phyloP scores from a whole-genome alignment of 1,284 basidiomycete genomes.

The Sporisorium graminicola region DNA sequence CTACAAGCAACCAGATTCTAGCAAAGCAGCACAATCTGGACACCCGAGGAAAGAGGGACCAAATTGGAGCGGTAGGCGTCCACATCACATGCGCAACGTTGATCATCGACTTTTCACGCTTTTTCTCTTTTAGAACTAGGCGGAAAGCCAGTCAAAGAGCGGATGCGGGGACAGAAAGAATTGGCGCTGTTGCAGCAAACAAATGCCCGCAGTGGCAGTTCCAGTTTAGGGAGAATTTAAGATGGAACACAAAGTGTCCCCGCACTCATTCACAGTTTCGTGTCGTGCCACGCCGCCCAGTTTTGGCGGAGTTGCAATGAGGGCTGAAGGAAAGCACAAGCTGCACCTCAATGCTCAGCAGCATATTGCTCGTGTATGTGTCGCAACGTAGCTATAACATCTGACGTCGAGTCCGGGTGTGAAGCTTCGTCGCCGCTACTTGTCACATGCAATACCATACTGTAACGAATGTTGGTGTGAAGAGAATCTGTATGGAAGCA shows the following conservation, averaged over 20 bases:
- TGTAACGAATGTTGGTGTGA: too few relatives aligned
- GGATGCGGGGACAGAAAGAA: background rate
- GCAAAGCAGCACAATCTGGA: too few relatives aligned
- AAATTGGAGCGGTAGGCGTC: background rate
- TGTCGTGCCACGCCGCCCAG: background rate
- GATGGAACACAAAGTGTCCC: background rate
- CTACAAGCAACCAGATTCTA: too few relatives aligned
- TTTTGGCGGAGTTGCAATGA: background rate
- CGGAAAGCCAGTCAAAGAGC: background rate
- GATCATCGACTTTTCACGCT: background rate
- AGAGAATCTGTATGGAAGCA: too few relatives aligned
- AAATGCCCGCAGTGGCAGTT: background rate
- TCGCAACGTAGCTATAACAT: too few relatives aligned
- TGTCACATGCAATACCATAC: too few relatives aligned
- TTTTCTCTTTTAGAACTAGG: background rate
- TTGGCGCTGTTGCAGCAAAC: background rate
- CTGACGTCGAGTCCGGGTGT: too few relatives aligned
- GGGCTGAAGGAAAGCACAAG: background rate
- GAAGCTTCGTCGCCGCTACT: too few relatives aligned
- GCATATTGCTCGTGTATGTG: background rate
- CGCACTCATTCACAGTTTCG: constrained; percentile 3
- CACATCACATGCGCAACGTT: background rate
- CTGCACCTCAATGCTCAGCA: background rate
- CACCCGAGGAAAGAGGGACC: too few relatives aligned
- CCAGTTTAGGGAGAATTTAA: too few relatives aligned